phyloP scores from a whole-genome alignment of 192 early-diverging fungal species.

The Physocladia obscura region DNA sequence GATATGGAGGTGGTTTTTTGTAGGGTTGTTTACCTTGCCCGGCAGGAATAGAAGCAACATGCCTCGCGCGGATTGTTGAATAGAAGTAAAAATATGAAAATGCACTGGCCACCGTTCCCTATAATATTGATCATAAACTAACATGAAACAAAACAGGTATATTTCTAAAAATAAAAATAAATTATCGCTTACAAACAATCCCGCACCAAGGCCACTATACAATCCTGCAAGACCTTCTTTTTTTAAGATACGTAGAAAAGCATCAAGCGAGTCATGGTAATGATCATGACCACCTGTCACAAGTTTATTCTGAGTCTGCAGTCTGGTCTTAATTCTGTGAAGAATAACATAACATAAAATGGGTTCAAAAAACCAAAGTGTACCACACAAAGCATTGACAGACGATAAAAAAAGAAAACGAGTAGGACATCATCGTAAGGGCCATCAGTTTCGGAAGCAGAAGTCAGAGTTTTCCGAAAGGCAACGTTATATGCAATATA shows the following conservation, averaged over 20 bases:
- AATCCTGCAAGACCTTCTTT: slow-evolving; percentile 83
- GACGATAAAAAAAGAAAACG: too few relatives aligned
- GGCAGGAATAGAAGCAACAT: slow-evolving; percentile 41
- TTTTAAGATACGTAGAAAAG: slow-evolving; percentile 77
- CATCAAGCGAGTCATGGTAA: slow-evolving; percentile 71
- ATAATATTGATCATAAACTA: too few relatives aligned
- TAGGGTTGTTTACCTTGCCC: slow-evolving; percentile 14
- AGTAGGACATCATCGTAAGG: too few relatives aligned
- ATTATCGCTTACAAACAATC: slow-evolving; percentile 54
- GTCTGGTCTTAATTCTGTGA: slow-evolving; percentile 86
- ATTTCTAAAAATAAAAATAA: too few relatives aligned
- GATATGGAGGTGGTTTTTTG: too few relatives aligned
- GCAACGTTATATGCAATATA: too few relatives aligned
- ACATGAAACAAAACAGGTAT: too few relatives aligned
- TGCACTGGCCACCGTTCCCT: slow-evolving; percentile 51
- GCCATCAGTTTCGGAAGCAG: too few relatives aligned
- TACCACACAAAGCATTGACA: too few relatives aligned
- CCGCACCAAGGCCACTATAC: slow-evolving; percentile 83
- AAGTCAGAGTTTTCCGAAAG: too few relatives aligned
- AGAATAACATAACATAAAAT: too few relatives aligned
- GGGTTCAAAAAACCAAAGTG: neutral
- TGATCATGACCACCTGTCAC: slow-evolving; percentile 42
- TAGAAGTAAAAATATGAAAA: slow-evolving; percentile 67
- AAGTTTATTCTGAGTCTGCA: slow-evolving; percentile 88
- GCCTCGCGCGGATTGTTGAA: slow-evolving; percentile 63